Evolutionary conservation across 306 rosid species (phyloP), one percentile per base, ranked within the genome.

Genomic region (Trifolium repens): DNA sequence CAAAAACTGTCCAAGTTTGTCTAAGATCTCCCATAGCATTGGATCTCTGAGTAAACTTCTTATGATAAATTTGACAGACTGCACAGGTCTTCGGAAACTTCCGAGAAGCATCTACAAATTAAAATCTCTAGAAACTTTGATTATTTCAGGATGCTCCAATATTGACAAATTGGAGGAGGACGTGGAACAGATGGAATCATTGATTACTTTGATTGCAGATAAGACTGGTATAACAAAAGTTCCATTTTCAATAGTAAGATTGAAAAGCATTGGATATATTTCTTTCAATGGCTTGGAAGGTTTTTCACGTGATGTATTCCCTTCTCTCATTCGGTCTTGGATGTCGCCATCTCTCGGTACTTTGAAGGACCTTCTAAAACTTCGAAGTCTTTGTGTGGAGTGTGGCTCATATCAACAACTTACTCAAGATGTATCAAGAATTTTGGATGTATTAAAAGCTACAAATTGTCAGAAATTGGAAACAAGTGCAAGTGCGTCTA

Each of bases 81-180:
- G 67, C 24, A 34, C 12, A 15, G 44, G 67, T 34, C 67, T 61
- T 34, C 13, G 13, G 13, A 34, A 7, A 14, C 44, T 61, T 34
- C 44, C 67, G 0, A 61, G 67, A 61, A 61, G 67, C 44, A 61
- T 61, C 43, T 61, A 14, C 34, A 1, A 4, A 46, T 4, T 46
- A 46, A 12, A 46, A 13, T 12, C n/a, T 12, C n/a, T 46, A 13
- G 7, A 61, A 14, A 7, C 67, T 15, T n/a, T 61, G 44, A 61
- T 34, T 22, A 44, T 61, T 32, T 61, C 67, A 14, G 67, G 67
- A 34, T 61, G 67, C 15, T 61, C 26, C 0, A 27, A 13, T 5
- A 30, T 60, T 60, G 66, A 60, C 19, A 60, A 13, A 30, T 27
- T 60, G 40, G 66, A 60, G 11, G 66, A 60, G 42, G 66, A 60